phyloP scores from a whole-genome alignment of 192 early-diverging fungal genomes.

The Polychytrium aggregatum region DNA sequence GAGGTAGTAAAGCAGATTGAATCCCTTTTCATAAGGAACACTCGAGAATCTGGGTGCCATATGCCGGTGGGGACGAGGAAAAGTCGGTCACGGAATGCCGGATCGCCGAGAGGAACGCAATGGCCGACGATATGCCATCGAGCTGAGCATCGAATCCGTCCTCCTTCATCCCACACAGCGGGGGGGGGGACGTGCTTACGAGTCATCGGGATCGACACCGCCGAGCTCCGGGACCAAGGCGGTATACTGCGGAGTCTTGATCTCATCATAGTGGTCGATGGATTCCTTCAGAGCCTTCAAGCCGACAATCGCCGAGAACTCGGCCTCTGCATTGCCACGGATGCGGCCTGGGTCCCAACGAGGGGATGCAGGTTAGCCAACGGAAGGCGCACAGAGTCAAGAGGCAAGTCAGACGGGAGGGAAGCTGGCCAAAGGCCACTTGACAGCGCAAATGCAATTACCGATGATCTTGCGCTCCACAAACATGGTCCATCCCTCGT shows the following conservation, averaged over 20 bases:
- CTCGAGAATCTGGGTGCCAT: no score
- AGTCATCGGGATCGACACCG: conserved; percentile 75
- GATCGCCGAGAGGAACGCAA: no score
- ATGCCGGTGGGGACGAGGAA: no score
- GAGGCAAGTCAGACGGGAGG: neutral
- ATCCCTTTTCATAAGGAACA: conserved; percentile 78
- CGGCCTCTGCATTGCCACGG: conserved; percentile 61
- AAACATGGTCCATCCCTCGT: conserved; percentile 93
- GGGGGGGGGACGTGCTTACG: no score
- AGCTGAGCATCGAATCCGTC: no score
- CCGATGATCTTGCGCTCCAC: conserved; percentile 84
- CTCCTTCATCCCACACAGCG: no score
- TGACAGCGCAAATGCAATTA: neutral
- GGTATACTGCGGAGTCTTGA: conserved; percentile 25
- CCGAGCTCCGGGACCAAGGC: conserved; percentile 61
- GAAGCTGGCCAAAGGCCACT: no score
- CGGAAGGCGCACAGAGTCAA: conserved; percentile 1
- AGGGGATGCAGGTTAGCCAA: neutral
- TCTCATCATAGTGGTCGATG: conserved; percentile 28
- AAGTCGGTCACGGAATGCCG: no score
- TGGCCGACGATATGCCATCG: no score
- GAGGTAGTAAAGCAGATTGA: conserved; percentile 84
- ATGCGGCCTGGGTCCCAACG: conserved; percentile 30
- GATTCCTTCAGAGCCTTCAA: conserved; percentile 57
- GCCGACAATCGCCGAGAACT: conserved; percentile 83